Evolutionary conservation across 192 early-diverging fungal species (phyloP).

Genomic region (Umbelopsis vinacea): DNA sequence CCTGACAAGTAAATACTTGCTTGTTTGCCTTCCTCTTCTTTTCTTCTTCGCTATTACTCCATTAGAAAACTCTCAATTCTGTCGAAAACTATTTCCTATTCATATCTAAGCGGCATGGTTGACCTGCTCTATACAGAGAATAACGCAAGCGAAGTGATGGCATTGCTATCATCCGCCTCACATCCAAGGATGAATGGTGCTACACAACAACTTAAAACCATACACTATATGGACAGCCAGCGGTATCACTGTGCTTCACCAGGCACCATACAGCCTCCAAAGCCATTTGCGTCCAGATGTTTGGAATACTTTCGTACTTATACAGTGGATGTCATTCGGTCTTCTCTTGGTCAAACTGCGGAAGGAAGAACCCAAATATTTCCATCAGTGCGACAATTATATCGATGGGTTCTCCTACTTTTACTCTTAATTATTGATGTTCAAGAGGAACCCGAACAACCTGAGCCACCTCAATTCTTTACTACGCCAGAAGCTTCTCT

Average conservation of each 20-base stretch:
- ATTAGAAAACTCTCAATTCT: not conserved
- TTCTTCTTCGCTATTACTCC: not conserved
- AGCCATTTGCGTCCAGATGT: conserved; percentile 10
- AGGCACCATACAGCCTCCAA: not conserved
- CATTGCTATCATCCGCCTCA: not conserved
- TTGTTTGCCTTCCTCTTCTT: not conserved
- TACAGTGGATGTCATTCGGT: conserved; percentile 2
- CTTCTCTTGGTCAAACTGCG: not conserved
- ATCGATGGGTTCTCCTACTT: conserved; percentile 2
- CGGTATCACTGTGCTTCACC: not conserved
- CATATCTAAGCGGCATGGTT: not conserved
- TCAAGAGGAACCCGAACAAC: not conserved
- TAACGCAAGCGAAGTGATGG: conserved; percentile 3
- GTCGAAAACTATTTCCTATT: too few relatives aligned
- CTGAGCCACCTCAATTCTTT: not conserved
- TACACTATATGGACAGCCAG: not conserved
- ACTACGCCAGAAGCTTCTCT: not conserved
- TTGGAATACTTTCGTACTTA: conserved; percentile 8
- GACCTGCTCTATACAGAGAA: not conserved
- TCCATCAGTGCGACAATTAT: conserved; percentile 1
- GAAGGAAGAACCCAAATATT: not conserved
- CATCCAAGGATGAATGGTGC: not conserved
- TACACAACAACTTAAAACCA: not conserved
- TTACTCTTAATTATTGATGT: conserved; percentile 2
- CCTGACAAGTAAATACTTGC: not conserved